phyloP scores from a whole-genome alignment of 1,139 yeast species.

The Hanseniaspora sp. region DNA sequence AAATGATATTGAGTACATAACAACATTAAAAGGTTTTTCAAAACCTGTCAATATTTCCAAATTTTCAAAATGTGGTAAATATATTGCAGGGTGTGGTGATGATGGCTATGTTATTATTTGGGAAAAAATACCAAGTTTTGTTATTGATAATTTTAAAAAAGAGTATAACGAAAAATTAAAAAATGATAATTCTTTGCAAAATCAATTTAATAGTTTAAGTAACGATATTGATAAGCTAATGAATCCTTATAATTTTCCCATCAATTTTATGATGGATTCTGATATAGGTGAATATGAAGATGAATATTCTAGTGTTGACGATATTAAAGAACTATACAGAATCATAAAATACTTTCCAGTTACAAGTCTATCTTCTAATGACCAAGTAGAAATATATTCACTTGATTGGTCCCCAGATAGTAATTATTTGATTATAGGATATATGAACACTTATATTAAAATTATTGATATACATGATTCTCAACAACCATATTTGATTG shows the following conservation, averaged over 20 bases:
- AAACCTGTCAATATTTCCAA: constrained; percentile 91
- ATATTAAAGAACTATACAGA: constrained; percentile 17
- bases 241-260: constrained; percentile 12
- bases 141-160: constrained; percentile 37
- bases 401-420: constrained; percentile 85
- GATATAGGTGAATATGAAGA: constrained; percentile 36
- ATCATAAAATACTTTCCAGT: constrained; percentile 14
- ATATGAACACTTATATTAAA: constrained; percentile 42
- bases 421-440: constrained; percentile 65
- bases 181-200: constrained; percentile 14
- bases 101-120: constrained; percentile 82
- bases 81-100: constrained; percentile 82
- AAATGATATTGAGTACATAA: constrained; percentile 47
- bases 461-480: constrained; percentile 5
- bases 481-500: constrained; percentile 11
- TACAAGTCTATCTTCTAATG: constrained; percentile 19
- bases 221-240: constrained; percentile 2
- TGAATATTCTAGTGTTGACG: constrained; percentile 43
- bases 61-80: constrained; percentile 35
- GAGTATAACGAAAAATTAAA: background rate
- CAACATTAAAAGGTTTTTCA: constrained; percentile 76
- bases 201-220: constrained; percentile 11
- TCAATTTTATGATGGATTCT: background rate
- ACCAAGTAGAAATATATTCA: constrained; percentile 66
- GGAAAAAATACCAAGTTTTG: constrained; percentile 46